A percentile compares a stretch with the other conserved stretches of the same genome.
phyloP scores from a whole-genome alignment of 2,329 filamentous ascomycete species.

The Paraconiothyrium brasiliense region DNA sequence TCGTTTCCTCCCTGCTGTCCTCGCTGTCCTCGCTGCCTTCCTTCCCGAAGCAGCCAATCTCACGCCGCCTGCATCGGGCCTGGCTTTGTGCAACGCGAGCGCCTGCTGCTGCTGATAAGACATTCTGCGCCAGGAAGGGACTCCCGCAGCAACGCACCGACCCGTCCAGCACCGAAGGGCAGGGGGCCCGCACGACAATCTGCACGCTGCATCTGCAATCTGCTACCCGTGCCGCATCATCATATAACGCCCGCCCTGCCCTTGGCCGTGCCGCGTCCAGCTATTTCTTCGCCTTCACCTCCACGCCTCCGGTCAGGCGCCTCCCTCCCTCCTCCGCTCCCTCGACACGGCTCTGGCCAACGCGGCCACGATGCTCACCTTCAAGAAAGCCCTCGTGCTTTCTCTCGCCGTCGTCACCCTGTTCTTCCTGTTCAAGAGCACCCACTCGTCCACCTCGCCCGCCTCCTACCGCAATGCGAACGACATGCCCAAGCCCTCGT shows the following conservation, averaged over 20 bases:
- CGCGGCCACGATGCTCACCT: constrained; percentile 73
- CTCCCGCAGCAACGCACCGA: constrained; percentile 6
- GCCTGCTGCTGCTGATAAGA: constrained; percentile 6
- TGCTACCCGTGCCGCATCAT: background rate
- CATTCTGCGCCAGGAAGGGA: background rate
- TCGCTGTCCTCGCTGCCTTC: no score
- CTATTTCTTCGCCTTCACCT: constrained; percentile 3
- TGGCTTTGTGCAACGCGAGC: background rate
- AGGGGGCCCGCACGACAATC: constrained; percentile 16
- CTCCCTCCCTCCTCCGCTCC: constrained; percentile 8
- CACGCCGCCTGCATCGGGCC: constrained; percentile 18
- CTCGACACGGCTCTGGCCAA: constrained; percentile 16
- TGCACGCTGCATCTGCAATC: constrained; percentile 10
- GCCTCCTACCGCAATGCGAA: constrained; percentile 44
- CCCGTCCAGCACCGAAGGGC: constrained; percentile 9
- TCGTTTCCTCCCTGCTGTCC: constrained; percentile 10
- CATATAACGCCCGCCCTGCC: constrained; percentile 13
- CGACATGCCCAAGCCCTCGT: constrained; percentile 47
- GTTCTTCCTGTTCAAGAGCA: constrained; percentile 73
- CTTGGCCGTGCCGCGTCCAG: background rate
- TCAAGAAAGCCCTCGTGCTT: constrained; percentile 76
- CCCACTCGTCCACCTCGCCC: constrained; percentile 55
- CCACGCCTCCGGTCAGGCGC: constrained; percentile 22
- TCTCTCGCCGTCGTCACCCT: constrained; percentile 74
- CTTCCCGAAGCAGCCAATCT: background rate